phyloP scores from a whole-genome alignment of 1,139 yeast genomes.

The Protomyces gravidus region DNA sequence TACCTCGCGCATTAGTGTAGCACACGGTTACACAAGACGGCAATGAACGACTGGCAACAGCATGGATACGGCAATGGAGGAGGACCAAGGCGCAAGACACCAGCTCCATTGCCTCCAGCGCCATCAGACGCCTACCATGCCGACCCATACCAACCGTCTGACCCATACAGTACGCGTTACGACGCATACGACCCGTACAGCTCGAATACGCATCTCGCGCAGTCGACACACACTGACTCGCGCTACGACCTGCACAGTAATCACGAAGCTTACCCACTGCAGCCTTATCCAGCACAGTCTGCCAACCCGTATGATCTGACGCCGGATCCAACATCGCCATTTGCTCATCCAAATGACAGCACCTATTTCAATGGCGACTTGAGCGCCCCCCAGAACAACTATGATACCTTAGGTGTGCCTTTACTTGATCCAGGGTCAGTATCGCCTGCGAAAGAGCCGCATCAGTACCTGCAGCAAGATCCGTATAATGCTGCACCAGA shows the following conservation, averaged over 20 bases:
- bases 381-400: conserved; percentile 1
- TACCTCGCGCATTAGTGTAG: no score
- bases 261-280: conserved; percentile 23
- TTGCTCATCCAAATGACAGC: conserved; percentile 9
- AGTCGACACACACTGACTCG: background rate
- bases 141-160: background rate
- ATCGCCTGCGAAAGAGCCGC: conserved; percentile 1
- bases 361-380: conserved; percentile 22
- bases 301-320: conserved; percentile 11
- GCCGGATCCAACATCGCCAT: conserved; percentile 21
- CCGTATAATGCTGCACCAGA: conserved; percentile 8
- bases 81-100: background rate
- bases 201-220: background rate
- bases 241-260: conserved; percentile 1
- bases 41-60: background rate
- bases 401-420: conserved; percentile 14
- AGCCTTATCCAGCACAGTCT: conserved; percentile 11
- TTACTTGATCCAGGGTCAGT: conserved; percentile 1
- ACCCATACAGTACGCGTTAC: background rate
- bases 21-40: background rate
- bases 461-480: conserved; percentile 9
- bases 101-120: background rate
- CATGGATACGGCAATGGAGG: background rate
- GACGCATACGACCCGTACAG: background rate
- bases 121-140: background rate